Percentiles rank a stretch among this genome's conserved stretches.
Evolutionary conservation across 1,139 yeast genomes (phyloP).

Genomic region (Saccharomyces pastorianus): DNA sequence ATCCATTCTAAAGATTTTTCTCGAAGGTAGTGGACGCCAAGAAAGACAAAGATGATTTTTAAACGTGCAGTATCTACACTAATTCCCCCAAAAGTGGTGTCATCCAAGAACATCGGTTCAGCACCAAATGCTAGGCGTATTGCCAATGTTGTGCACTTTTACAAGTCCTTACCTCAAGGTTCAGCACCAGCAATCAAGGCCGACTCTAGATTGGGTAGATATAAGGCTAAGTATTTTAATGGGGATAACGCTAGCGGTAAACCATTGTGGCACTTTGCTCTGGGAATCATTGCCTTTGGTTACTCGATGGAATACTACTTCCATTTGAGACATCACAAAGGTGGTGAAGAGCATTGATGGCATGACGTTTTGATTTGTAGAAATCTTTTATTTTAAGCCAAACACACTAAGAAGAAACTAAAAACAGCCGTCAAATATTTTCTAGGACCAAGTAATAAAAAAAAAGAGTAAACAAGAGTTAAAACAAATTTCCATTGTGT

Average conservation of each 20-base stretch:
- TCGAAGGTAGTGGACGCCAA: neutral
- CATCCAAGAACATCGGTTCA: conserved; percentile 89
- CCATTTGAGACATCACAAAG: conserved; percentile 62
- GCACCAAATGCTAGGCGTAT: conserved; percentile 96
- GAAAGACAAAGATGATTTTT: conserved; percentile 40
- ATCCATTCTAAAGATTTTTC: neutral
- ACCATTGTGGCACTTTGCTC: conserved; percentile 73
- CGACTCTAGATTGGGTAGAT: conserved; percentile 50
- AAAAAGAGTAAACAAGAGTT: neutral
- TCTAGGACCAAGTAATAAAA: neutral
- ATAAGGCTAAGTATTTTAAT: conserved; percentile 72
- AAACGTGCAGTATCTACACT: conserved; percentile 87
- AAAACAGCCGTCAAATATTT: too few relatives aligned
- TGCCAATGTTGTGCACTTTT: conserved; percentile 89
- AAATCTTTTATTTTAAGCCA: neutral
- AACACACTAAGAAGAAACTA: neutral
- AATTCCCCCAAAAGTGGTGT: conserved; percentile 98
- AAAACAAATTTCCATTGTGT: neutral
- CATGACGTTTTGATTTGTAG: neutral
- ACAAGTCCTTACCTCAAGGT: conserved; percentile 95
- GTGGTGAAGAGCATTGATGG: conserved; percentile 22
- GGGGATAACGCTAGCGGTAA: conserved; percentile 73
- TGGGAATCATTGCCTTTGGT: conserved; percentile 65
- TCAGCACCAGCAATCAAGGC: conserved; percentile 69
- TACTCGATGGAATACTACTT: conserved; percentile 91